These are phyloP conservation scores for Colletotrichum cuscutae DNA, from an alignment of 2,329 filamentous ascomycete species.

Conservation along the genomic window DNA sequence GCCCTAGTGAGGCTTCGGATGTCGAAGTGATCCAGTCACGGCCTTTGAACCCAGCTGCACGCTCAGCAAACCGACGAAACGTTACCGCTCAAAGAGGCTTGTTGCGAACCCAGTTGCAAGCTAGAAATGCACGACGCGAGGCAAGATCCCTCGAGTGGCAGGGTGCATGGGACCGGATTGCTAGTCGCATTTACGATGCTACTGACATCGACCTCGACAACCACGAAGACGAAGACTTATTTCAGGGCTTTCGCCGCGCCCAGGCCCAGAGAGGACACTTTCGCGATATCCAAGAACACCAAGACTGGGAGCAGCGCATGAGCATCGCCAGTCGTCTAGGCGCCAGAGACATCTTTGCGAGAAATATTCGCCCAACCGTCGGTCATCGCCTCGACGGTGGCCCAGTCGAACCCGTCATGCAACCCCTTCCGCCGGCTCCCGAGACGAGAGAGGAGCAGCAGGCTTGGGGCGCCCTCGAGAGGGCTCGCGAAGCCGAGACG, in stretches of 20 bases:
- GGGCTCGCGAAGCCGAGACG: conserved; percentile 76
- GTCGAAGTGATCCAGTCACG: conserved; percentile 10
- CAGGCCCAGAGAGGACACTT: conserved; percentile 59
- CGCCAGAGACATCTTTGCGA: conserved; percentile 76
- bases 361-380: conserved; percentile 66
- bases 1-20: conserved; percentile 16
- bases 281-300: conserved; percentile 65
- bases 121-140: conserved; percentile 65
- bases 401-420: conserved; percentile 38
- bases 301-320: conserved; percentile 85
- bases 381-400: conserved; percentile 70
- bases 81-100: conserved; percentile 46
- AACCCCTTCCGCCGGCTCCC: background rate
- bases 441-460: conserved; percentile 84
- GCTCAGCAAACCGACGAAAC: conserved; percentile 17
- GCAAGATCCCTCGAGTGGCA: conserved; percentile 88
- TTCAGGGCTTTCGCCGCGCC: conserved; percentile 64
- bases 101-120: conserved; percentile 67
- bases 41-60: conserved; percentile 17
- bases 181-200: conserved; percentile 71
- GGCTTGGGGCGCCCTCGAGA: conserved; percentile 92
- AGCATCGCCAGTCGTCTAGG: conserved; percentile 85
- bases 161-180: conserved; percentile 79
- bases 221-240: conserved; percentile 78
- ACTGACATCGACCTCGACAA: conserved; percentile 84